A percentile compares a stretch with the other conserved stretches of the same genome.
These are phyloP conservation scores for Lycium ferocissimum DNA, from an alignment of 257 asterid genomes.

Conservation along the genomic window DNA sequence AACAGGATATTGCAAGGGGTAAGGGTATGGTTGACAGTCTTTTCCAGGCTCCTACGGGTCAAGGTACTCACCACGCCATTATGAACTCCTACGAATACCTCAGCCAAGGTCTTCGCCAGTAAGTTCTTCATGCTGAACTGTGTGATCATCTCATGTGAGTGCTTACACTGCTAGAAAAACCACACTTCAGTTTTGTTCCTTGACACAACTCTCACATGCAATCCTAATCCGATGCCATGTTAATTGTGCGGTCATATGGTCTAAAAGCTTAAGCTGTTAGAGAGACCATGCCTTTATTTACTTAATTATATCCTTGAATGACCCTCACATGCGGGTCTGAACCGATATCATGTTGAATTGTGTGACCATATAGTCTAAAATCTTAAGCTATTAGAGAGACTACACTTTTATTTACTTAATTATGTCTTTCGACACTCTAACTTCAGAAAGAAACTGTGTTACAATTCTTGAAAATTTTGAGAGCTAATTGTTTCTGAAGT, in stretches of 20 bases:
- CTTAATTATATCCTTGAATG: neutral
- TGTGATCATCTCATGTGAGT: neutral
- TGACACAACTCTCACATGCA: too few species aligned
- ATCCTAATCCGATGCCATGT: too few species aligned
- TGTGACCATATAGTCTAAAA: neutral
- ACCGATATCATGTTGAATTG: neutral
- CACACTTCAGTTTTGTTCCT: too few species aligned
- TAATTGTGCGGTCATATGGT: neutral
- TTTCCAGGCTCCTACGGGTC: slow-evolving; percentile 55
- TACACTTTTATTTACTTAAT: neutral
- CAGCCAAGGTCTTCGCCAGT: slow-evolving; percentile 54
- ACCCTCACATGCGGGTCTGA: neutral
- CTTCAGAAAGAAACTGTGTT: neutral
- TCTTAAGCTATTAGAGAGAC: neutral
- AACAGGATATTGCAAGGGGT: slow-evolving; percentile 57
- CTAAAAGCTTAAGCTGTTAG: neutral
- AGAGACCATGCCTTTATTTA: neutral
- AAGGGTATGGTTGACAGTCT: slow-evolving; percentile 55
- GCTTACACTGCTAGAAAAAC: too few species aligned
- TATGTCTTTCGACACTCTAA: neutral
- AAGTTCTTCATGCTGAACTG: slow-evolving; percentile 19
- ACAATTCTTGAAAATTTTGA: neutral
- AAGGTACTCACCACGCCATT: slow-evolving; percentile 46
- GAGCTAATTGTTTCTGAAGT: neutral
- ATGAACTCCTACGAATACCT: slow-evolving; percentile 50